A percentile compares a stretch with the other conserved stretches of the same genome.
phyloP scores from a whole-genome alignment of 2,329 filamentous ascomycete genomes.

The Ciborinia camelliae region DNA sequence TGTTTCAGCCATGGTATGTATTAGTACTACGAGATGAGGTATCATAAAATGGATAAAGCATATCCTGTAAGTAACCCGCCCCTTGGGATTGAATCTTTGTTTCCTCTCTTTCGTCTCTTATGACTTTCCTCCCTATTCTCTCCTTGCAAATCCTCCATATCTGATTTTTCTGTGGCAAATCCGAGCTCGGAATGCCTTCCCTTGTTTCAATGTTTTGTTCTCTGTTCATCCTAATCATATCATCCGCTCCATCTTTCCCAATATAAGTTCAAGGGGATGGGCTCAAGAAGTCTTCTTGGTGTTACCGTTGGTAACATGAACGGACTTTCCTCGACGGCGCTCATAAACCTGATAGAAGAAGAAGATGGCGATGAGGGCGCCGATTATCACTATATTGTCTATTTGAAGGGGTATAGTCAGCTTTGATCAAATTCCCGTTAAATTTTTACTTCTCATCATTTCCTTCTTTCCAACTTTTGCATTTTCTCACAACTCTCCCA shows the following conservation, averaged over 20 bases:
- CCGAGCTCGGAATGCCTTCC: background rate
- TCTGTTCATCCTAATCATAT: background rate
- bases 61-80: background rate
- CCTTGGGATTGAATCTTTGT: background rate
- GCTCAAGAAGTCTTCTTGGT: slow-evolving; percentile 16
- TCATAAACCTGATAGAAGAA: slow-evolving; percentile 32
- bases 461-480: background rate
- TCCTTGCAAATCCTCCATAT: background rate
- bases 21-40: background rate
- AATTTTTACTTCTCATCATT: background rate
- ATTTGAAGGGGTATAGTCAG: background rate
- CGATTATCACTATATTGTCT: slow-evolving; percentile 35
- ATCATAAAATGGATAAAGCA: background rate
- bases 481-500: background rate
- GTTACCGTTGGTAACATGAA: slow-evolving; percentile 3
- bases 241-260: background rate
- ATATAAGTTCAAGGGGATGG: background rate
- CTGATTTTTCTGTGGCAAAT: background rate
- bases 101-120: background rate
- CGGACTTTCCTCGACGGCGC: slow-evolving; percentile 23
- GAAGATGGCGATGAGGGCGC: slow-evolving; percentile 23
- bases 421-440: background rate
- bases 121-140: background rate
- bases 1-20: background rate
- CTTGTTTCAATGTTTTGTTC: too few relatives aligned